A percentile compares a stretch with the other conserved stretches of the same genome.
Evolutionary conservation across 2,329 filamentous ascomycete genomes (phyloP).

Genomic region (Orbilia quercus): DNA sequence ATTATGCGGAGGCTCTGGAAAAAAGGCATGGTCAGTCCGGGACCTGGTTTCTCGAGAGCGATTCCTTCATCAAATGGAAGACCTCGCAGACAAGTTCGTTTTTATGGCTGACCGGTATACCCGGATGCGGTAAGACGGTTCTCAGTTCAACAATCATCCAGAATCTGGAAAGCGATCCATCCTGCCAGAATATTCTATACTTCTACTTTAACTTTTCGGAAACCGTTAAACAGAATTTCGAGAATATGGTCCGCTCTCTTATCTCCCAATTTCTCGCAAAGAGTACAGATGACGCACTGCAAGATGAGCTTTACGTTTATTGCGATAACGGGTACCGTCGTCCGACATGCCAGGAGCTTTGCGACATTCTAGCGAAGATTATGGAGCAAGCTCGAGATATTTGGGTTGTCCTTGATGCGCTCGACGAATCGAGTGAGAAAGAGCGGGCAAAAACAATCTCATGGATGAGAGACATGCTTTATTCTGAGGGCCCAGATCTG

Average conservation of each 20-base stretch:
- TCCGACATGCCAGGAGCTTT: slow-evolving; percentile 59
- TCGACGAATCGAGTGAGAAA: slow-evolving; percentile 59
- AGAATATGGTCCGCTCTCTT: slow-evolving; percentile 63
- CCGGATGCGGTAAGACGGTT: slow-evolving; percentile 65
- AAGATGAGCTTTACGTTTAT: slow-evolving; percentile 59
- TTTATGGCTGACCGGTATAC: slow-evolving; percentile 64
- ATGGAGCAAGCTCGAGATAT: slow-evolving; percentile 58
- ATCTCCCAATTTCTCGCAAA: slow-evolving; percentile 62
- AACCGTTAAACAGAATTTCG: slow-evolving; percentile 61
- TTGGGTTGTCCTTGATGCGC: slow-evolving; percentile 61
- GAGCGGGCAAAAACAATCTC: neutral
- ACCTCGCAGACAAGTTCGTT: slow-evolving; percentile 59
- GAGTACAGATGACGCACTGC: slow-evolving; percentile 41
- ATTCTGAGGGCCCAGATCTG: neutral
- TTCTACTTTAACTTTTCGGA: slow-evolving; percentile 65
- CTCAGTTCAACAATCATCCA: slow-evolving; percentile 63
- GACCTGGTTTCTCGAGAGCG: slow-evolving; percentile 62
- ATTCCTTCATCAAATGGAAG: slow-evolving; percentile 62
- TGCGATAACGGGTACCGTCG: slow-evolving; percentile 59
- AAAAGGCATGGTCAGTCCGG: slow-evolving; percentile 1
- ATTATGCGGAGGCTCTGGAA: neutral
- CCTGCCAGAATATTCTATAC: slow-evolving; percentile 56
- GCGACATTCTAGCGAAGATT: slow-evolving; percentile 58
- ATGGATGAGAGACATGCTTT: neutral
- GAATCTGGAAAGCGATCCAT: slow-evolving; percentile 53